Conservation (phyloP, 2,329 filamentous ascomycete genomes). For the Colletotrichum sansevieriae region DNA sequence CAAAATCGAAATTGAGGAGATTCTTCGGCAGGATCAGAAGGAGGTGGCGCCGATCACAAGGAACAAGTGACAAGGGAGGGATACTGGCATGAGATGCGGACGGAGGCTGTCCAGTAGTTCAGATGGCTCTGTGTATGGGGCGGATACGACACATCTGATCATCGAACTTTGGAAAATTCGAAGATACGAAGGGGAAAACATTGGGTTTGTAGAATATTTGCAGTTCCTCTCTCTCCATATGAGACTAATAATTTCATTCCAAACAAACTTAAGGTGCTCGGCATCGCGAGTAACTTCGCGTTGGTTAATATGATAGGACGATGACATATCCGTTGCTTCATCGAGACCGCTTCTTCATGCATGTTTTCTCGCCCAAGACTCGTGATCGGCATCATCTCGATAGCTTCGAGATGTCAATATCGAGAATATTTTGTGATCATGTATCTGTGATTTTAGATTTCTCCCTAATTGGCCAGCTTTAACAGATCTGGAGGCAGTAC, state of each 20-base stretch:
- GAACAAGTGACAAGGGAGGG: background rate
- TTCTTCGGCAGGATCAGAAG: conserved; percentile 6
- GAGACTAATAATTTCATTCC: conserved; percentile 32
- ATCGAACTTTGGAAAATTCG: conserved; percentile 34
- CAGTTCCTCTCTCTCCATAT: conserved; percentile 14
- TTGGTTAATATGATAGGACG: no score
- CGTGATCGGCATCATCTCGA: no score
- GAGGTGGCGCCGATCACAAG: background rate
- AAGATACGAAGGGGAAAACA: conserved; percentile 22
- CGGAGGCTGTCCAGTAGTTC: background rate
- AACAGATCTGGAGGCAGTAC: no score
- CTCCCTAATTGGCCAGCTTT: no score
- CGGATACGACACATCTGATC: conserved; percentile 14
- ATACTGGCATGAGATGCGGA: background rate
- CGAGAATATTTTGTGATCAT: no score
- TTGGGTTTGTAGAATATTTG: conserved; percentile 39
- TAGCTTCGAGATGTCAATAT: no score
- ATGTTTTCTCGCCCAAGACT: no score
- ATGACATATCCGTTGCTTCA: no score
- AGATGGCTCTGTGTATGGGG: background rate
- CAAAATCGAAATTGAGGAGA: background rate
- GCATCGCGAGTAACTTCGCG: background rate
- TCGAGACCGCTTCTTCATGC: no score
- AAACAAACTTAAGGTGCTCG: background rate
- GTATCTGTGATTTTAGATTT: accelerated